Evolutionary conservation across 306 rosid genomes (phyloP).

Genomic region (barrel medic (Medicago truncatula)): MtrunA17r5.0-ANR NC_053043.1:36576001-36576500

Average conservation of each 20-base stretch:
- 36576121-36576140: background rate
- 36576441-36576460: background rate
- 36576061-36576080: background rate
- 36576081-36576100: background rate
- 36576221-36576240: constrained; percentile 5
- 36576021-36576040: background rate
- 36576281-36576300: constrained; percentile 41
- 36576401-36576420: no score
- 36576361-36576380: background rate
- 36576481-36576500: background rate
- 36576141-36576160: no score
- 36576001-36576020: background rate
- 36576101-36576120: background rate
- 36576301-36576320: constrained; percentile 40
- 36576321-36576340: constrained; percentile 42
- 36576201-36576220: background rate
- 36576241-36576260: constrained; percentile 13
- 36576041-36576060: background rate
- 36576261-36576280: constrained; percentile 19
- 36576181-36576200: background rate
- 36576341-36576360: constrained; percentile 35
- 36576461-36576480: background rate
- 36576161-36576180: constrained; percentile 4
- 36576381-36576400: no score
- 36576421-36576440: background rate